phyloP scores from a whole-genome alignment of 495 filamentous ascomycete species.

The Cenococcum geophilum region DNA sequence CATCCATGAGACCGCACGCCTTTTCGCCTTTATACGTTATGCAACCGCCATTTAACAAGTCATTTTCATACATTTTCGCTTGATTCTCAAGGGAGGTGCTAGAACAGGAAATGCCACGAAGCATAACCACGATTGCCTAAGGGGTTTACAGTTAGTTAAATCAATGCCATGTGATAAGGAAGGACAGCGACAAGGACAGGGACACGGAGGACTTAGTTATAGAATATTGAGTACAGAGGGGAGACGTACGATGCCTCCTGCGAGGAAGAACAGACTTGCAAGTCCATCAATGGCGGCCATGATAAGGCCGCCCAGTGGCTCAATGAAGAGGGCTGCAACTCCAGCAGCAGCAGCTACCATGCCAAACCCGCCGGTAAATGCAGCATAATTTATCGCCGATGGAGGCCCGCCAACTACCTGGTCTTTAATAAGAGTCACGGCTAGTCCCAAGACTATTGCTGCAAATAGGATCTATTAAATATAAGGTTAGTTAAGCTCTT shows the following conservation, averaged over 20 bases:
- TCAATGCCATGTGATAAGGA: background rate
- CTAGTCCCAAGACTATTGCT: slow-evolving; percentile 44
- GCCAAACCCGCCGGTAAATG: slow-evolving; percentile 14
- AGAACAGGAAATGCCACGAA: slow-evolving; percentile 1
- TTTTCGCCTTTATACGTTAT: background rate
- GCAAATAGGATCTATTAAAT: slow-evolving; percentile 41
- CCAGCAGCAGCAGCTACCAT: slow-evolving; percentile 5
- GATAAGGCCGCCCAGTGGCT: background rate
- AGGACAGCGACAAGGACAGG: too few relatives aligned
- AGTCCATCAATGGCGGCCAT: slow-evolving; percentile 7
- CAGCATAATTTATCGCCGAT: slow-evolving; percentile 2
- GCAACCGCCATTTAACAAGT: background rate
- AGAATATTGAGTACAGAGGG: background rate
- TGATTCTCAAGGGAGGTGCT: background rate
- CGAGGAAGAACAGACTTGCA: slow-evolving; percentile 9
- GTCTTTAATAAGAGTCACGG: slow-evolving; percentile 42
- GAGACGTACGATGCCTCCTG: slow-evolving; percentile 5
- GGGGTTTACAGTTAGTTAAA: background rate
- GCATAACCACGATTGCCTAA: background rate
- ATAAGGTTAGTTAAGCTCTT: background rate
- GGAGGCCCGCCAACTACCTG: slow-evolving; percentile 29
- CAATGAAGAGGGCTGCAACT: slow-evolving; percentile 5
- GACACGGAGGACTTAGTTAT: too few relatives aligned
- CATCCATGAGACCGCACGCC: background rate
- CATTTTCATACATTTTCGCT: background rate